Evolutionary conservation across 345 rosid genomes (phyloP).

Genomic region (Gynandropsis gynandra): DNA sequence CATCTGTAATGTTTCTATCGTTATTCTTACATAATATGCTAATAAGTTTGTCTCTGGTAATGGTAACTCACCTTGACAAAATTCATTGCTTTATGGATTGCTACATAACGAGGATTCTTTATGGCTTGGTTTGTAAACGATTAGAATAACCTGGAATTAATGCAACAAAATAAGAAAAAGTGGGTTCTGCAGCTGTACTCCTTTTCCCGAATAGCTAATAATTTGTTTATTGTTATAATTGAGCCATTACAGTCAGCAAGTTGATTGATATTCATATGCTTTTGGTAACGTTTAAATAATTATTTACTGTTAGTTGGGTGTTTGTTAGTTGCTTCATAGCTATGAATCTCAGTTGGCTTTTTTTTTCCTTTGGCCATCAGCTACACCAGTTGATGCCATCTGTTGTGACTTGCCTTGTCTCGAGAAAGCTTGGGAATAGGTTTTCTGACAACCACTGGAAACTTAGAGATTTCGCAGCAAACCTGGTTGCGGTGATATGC

Average conservation of each 20-base stretch:
- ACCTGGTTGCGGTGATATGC: constrained; percentile 75
- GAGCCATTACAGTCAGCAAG: not conserved
- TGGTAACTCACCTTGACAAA: too few relatives aligned
- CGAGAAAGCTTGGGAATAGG: constrained; percentile 87
- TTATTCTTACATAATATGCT: too few relatives aligned
- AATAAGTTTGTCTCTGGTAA: too few relatives aligned
- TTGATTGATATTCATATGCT: not conserved
- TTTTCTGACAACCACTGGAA: constrained; percentile 95
- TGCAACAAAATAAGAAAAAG: too few relatives aligned
- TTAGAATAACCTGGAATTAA: too few relatives aligned
- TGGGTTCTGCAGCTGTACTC: too few relatives aligned
- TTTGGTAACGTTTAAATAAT: constrained; percentile 6
- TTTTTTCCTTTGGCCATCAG: constrained; percentile 52
- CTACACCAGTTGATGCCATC: constrained; percentile 99
- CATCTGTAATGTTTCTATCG: constrained; percentile 1
- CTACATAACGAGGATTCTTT: too few relatives aligned
- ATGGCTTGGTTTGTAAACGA: too few relatives aligned
- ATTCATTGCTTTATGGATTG: too few relatives aligned
- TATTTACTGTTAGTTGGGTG: constrained; percentile 1
- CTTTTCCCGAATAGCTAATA: too few relatives aligned
- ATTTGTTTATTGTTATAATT: constrained; percentile 4
- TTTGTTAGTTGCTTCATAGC: constrained; percentile 2
- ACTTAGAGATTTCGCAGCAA: constrained; percentile 84
- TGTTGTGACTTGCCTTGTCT: constrained; percentile 94
- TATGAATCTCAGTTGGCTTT: constrained; percentile 19